Percentiles rank a stretch among this genome's conserved stretches.
Evolutionary conservation across 2,329 filamentous ascomycete genomes (phyloP).

Genomic region (Zalaria obscura): DNA sequence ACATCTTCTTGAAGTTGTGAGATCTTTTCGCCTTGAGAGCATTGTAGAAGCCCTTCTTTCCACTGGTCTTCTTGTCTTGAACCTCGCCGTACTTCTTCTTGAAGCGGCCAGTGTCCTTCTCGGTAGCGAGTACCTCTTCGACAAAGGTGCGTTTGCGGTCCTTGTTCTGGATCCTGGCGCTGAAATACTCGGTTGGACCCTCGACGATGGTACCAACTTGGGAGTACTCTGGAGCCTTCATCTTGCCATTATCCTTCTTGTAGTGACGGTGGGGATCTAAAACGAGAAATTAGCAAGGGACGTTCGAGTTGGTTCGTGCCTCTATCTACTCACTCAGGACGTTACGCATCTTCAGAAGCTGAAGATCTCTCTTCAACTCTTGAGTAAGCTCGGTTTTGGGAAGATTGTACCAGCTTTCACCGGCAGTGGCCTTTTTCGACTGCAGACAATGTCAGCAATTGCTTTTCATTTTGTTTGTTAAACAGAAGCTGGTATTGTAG

Average conservation of each 20-base stretch:
- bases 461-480: background rate
- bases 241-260: constrained; percentile 68
- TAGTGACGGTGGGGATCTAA: constrained; percentile 83
- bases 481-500: constrained; percentile 6
- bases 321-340: constrained; percentile 25
- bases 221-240: constrained; percentile 64
- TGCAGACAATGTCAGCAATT: constrained; percentile 19
- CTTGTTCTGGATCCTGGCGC: constrained; percentile 66
- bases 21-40: constrained; percentile 50
- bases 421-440: constrained; percentile 54
- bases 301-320: too few relatives aligned
- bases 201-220: constrained; percentile 82
- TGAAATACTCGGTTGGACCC: constrained; percentile 79
- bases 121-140: constrained; percentile 63
- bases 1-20: constrained; percentile 18
- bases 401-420: constrained; percentile 74
- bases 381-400: constrained; percentile 73
- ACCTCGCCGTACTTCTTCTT: constrained; percentile 79
- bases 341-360: constrained; percentile 77
- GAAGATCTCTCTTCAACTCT: constrained; percentile 76
- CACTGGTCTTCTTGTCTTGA: constrained; percentile 67
- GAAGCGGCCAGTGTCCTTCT: constrained; percentile 56
- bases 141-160: constrained; percentile 78
- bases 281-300: too few relatives aligned
- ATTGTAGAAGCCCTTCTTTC: constrained; percentile 83